Percentiles rank a stretch among this genome's conserved stretches.
Evolutionary conservation across 805 yeast species (phyloP).

Genomic region (Jamesozyma spencerorum): DNA sequence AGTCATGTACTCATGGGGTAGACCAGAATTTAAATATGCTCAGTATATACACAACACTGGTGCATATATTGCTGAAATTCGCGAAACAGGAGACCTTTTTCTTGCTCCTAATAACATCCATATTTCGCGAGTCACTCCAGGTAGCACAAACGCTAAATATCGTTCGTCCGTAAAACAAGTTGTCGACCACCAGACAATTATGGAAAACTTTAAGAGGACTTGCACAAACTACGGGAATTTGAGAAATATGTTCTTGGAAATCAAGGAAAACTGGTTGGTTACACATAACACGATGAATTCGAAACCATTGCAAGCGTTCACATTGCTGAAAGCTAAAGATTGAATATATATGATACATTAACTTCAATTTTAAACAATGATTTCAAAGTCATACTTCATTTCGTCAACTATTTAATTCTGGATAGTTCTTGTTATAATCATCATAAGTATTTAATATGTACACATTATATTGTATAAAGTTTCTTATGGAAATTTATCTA

Average conservation of each 20-base stretch:
- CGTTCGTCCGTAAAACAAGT: slow-evolving; percentile 30
- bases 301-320: no score
- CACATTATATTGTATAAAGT: no score
- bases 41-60: slow-evolving; percentile 91
- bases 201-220: slow-evolving; percentile 55
- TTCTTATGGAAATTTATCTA: slow-evolving; percentile 17
- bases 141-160: slow-evolving; percentile 25
- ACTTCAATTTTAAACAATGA: no score
- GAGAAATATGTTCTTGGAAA: slow-evolving; percentile 48
- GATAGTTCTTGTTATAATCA: no score
- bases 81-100: slow-evolving; percentile 68
- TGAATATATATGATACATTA: no score
- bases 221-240: slow-evolving; percentile 47
- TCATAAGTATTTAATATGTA: no score
- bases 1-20: slow-evolving; percentile 85
- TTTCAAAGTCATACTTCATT: no score
- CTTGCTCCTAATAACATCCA: slow-evolving; percentile 84
- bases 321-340: no score
- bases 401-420: no score
- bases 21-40: slow-evolving; percentile 67
- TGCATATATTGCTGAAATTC: slow-evolving; percentile 76
- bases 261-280: slow-evolving; percentile 39
- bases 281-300: slow-evolving; percentile 28
- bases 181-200: slow-evolving; percentile 62
- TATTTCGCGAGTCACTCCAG: slow-evolving; percentile 59